Conservation (phyloP, 2,329 filamentous ascomycete genomes). For the Xylaria hypoxylon region DNA sequence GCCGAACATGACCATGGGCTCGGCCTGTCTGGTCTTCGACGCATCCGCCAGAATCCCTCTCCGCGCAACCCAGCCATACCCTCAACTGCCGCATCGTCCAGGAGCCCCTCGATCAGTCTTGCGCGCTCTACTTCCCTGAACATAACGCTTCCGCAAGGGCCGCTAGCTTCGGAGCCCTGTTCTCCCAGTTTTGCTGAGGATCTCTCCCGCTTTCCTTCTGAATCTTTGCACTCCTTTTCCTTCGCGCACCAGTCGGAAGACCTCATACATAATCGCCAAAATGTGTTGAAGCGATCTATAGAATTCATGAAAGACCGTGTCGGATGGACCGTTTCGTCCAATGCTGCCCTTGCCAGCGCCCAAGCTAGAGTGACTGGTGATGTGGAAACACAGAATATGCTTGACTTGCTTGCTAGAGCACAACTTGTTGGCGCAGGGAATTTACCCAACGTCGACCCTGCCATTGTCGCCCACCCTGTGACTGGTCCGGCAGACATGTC, state of each 20-base stretch:
- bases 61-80: slow-evolving; percentile 74
- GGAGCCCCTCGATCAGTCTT: slow-evolving; percentile 67
- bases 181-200: slow-evolving; percentile 89
- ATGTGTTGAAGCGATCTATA: slow-evolving; percentile 90
- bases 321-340: slow-evolving; percentile 78
- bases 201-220: slow-evolving; percentile 89
- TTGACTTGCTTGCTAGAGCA: slow-evolving; percentile 86
- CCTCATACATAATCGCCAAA: slow-evolving; percentile 89
- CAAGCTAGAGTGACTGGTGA: slow-evolving; percentile 87
- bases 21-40: slow-evolving; percentile 85
- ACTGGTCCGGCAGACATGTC: slow-evolving; percentile 82
- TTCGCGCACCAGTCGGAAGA: slow-evolving; percentile 97
- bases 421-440: slow-evolving; percentile 80
- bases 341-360: slow-evolving; percentile 81
- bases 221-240: slow-evolving; percentile 97
- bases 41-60: slow-evolving; percentile 88
- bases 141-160: slow-evolving; percentile 69
- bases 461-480: slow-evolving; percentile 69
- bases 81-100: slow-evolving; percentile 71
- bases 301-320: slow-evolving; percentile 97
- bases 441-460: slow-evolving; percentile 61
- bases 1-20: slow-evolving; percentile 89
- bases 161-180: slow-evolving; percentile 70
- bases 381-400: slow-evolving; percentile 87
- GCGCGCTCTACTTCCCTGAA: slow-evolving; percentile 79